Evolutionary conservation across 192 early-diverging fungal species (phyloP).

Genomic region (Coemansia sp.): DNA sequence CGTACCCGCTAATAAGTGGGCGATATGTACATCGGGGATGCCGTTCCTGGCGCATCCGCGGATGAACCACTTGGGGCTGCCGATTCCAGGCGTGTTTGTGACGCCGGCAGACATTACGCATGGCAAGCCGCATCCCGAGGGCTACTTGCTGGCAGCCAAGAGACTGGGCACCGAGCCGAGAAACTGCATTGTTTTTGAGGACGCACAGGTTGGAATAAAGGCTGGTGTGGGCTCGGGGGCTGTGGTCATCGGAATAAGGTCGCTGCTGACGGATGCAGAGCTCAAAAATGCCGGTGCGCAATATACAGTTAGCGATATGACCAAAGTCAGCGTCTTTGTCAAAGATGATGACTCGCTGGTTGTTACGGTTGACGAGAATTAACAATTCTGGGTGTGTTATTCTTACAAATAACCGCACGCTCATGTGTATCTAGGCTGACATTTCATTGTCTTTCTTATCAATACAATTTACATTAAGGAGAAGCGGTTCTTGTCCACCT

Average conservation of each 20-base stretch:
- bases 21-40: conserved; percentile 36
- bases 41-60: conserved; percentile 25
- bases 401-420: too few species aligned
- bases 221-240: conserved; percentile 16
- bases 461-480: too few species aligned
- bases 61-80: conserved; percentile 22
- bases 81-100: conserved; percentile 17
- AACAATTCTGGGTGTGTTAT: too few species aligned
- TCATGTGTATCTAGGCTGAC: too few species aligned
- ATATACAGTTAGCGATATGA: conserved; percentile 32
- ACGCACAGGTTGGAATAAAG: conserved; percentile 19
- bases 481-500: too few species aligned
- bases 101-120: conserved; percentile 22
- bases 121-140: conserved; percentile 40
- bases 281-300: conserved; percentile 29
- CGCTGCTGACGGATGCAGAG: conserved; percentile 14
- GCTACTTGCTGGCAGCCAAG: conserved; percentile 26
- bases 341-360: conserved; percentile 5
- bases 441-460: too few species aligned
- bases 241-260: conserved; percentile 24
- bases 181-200: conserved; percentile 41
- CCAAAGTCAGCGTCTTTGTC: conserved; percentile 11
- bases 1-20: conserved; percentile 16
- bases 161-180: conserved; percentile 5
- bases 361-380: conserved; percentile 18